Evolutionary conservation across 129 eudicot genomes (phyloP).

Genomic region (Helianthus tuberosus): DNA sequence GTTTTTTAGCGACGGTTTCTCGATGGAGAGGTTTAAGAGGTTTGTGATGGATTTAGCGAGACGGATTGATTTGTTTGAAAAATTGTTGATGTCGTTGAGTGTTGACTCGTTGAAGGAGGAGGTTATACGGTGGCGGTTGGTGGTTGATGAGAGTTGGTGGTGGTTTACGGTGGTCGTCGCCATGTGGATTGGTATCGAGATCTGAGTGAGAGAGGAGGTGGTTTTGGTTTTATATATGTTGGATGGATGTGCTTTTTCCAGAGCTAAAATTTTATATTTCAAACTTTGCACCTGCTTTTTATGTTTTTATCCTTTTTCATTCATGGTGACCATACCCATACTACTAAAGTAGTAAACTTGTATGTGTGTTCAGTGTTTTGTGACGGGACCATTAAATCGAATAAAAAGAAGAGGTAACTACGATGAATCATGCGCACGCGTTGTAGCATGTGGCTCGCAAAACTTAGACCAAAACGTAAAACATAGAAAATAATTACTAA

Average conservation of each 20-base stretch:
- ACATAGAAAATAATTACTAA: too few species aligned
- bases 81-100: conserved; percentile 24
- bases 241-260: neutral
- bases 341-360: too few species aligned
- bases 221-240: neutral
- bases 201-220: neutral
- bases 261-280: neutral
- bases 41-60: conserved; percentile 56
- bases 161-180: conserved; percentile 29
- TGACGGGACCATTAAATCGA: too few species aligned
- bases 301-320: too few species aligned
- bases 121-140: conserved; percentile 4
- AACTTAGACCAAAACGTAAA: too few species aligned
- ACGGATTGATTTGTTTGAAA: conserved; percentile 35
- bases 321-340: too few species aligned
- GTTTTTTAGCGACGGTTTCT: conserved; percentile 37
- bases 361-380: too few species aligned
- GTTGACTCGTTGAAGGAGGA: conserved; percentile 36
- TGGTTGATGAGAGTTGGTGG: conserved; percentile 15
- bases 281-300: neutral
- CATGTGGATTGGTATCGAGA: conserved; percentile 1
- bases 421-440: too few species aligned
- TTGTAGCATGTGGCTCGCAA: too few species aligned
- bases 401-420: too few species aligned
- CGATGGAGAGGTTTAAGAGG: conserved; percentile 34